Base-by-base conservation (phyloP, 148 eudicot species). In the Polygonum maritimum region DNA sequence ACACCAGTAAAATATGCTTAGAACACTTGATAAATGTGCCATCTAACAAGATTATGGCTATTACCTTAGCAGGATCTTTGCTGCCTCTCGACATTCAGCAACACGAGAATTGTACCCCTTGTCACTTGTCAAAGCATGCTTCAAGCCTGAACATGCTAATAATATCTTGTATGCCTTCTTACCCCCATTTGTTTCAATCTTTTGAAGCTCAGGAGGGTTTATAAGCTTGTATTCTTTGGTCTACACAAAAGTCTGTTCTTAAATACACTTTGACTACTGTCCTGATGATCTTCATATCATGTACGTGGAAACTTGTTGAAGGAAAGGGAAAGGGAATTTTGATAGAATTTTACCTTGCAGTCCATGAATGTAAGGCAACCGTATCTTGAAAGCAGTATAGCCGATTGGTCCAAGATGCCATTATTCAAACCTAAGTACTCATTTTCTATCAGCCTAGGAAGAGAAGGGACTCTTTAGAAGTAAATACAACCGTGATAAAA, bases 361-460 rank as follows among this genome's bases (percentile, higher is more conserved):
- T 96, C 85, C 99, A 96, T 96, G 82, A 81, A 90, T 65, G 97
- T 95, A 62, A 95, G 87, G 83, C 94, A 92, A 52, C 99, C 98
- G 76, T 85, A 83, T 75, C 85, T 83, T 74, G 99, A 96, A 85
- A 96, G 97, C 76, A 96, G 74, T 74, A 96, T 83, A 70, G 98
- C 98, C 58, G 98, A 96, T 78, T 96, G 99, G 84, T 95, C 99
- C 88, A 95, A 74, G 86, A 96, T 96, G 78, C 99, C 99, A 85
- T 91, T 92, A 83, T 83, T 91, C 85, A 96, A 83, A 74, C 99
- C 97, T 76, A 91, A 80, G 86, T 89, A 96, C 79, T 87, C 97
- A 79, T 95, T 95, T 84, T 95, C 98, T 78, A 92, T 92, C 81
- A 92, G 80, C 92, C 99, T 95, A 75, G 84, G 85, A 18, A 14